phyloP scores from a whole-genome alignment of 345 rosid genomes.

The Luvunga scandens region DNA sequence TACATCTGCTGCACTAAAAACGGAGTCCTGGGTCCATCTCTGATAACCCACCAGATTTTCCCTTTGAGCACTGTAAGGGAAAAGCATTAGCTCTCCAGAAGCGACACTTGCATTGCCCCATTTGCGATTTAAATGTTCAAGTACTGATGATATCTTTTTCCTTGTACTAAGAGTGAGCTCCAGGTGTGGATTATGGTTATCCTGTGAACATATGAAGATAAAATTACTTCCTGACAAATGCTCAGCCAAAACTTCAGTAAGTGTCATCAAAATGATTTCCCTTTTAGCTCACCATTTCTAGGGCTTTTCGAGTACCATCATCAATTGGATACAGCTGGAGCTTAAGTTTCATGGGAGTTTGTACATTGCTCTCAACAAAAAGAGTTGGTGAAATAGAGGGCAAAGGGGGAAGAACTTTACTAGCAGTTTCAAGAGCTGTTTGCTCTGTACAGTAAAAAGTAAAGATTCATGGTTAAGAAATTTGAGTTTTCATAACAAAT shows the following conservation, averaged over 20 bases:
- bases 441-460: constrained; percentile 38
- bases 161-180: constrained; percentile 95
- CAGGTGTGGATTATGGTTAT: constrained; percentile 88
- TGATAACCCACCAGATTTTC: constrained; percentile 54
- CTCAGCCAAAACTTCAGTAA: constrained; percentile 13
- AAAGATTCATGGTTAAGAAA: constrained; percentile 16
- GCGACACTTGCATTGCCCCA: constrained; percentile 92
- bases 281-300: constrained; percentile 72
- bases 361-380: constrained; percentile 45
- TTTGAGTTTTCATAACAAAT: constrained; percentile 9
- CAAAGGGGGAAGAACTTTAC: constrained; percentile 40
- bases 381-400: constrained; percentile 46
- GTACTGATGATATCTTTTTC: constrained; percentile 90
- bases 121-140: constrained; percentile 92
- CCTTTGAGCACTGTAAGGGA: constrained; percentile 66
- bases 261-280: constrained; percentile 15
- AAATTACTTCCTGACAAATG: constrained; percentile 13
- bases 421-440: constrained; percentile 36
- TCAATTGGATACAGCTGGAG: constrained; percentile 97
- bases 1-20: constrained; percentile 71
- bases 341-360: constrained; percentile 66
- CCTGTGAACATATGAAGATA: constrained; percentile 52
- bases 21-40: constrained; percentile 84
- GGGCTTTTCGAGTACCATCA: constrained; percentile 76
- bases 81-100: constrained; percentile 76